These are phyloP conservation scores for Nymphaea thermarum DNA, from an alignment of 164 flowering plant genomes.

Conservation along the genomic window DNA sequence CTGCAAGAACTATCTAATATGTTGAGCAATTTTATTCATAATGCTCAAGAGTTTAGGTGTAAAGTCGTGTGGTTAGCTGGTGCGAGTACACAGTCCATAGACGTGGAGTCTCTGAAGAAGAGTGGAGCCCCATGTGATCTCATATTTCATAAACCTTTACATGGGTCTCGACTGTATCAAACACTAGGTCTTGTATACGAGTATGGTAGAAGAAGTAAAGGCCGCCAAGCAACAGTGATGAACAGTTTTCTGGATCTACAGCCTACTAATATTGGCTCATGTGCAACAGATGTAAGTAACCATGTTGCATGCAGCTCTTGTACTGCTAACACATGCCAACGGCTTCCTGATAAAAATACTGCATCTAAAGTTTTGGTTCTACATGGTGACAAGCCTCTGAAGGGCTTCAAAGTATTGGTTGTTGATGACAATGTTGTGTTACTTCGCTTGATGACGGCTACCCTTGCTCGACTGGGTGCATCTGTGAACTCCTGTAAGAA, in stretches of 20 bases:
- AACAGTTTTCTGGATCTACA: neutral
- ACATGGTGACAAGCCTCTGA: slow-evolving; percentile 14
- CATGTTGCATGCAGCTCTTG: neutral
- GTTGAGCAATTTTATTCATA: slow-evolving; percentile 6
- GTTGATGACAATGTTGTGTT: slow-evolving; percentile 35
- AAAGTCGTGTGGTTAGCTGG: slow-evolving; percentile 29
- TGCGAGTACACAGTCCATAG: neutral
- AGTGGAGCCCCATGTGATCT: slow-evolving; percentile 9
- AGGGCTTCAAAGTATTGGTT: slow-evolving; percentile 46
- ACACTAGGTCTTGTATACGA: slow-evolving; percentile 15
- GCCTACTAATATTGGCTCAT: neutral
- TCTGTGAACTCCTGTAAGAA: slow-evolving; percentile 22
- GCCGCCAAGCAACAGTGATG: neutral
- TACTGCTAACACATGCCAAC: no score
- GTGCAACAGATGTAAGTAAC: neutral
- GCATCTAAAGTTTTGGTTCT: no score
- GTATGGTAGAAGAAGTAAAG: slow-evolving; percentile 6
- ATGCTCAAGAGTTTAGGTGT: slow-evolving; percentile 1
- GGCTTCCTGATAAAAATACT: no score
- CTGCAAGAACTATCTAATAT: slow-evolving; percentile 5
- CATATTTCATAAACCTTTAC: slow-evolving; percentile 27
- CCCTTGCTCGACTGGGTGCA: slow-evolving; percentile 32
- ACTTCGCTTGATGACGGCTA: slow-evolving; percentile 10
- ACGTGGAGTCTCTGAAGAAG: neutral
- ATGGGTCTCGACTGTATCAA: slow-evolving; percentile 22